Base-by-base conservation (phyloP, 164 flowering plant species). In the Vitis riparia region DNA sequence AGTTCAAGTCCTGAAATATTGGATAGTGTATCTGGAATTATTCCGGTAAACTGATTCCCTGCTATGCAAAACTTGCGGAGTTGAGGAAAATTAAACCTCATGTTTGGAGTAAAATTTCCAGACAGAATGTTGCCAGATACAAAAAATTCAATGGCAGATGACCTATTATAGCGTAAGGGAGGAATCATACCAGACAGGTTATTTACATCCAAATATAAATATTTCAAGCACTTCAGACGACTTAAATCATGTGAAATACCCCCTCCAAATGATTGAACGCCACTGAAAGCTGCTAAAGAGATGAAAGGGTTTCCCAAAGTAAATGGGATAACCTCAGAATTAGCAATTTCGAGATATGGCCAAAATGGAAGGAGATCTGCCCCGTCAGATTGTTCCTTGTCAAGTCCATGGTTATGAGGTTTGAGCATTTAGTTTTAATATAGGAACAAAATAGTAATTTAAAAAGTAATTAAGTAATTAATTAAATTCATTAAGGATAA, bases 141-240 rank as follows among this genome's bases (percentile, higher is more conserved):
- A 10, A 56, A 37, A 2, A 82, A 15, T 5, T 0, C 0, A 3
- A 3, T 29, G 0, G 81, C 51, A 0, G 56, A 62, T 0, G 85
- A 79, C 17, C 79, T 29, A 32, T 79, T 84, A 67, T 52, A 81
- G 11, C 77, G 3, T 0, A 73, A 53, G 2, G 56, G 27, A 50
- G 86, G 86, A 29, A 79, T 29, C 16, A 27, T 51, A 62, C 87
- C 82, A 3, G 71, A 67, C 0, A 79, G n/a, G 2, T 16, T 55
- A 19, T 73, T 73, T n/a, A 0, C 62, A 14, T 29, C 66, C 5
- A 68, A 8, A 12, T 19, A 48, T 11, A 80, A 27, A 9, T 12
- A 3, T 15, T 12, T 23, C 19, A 80, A 44, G 16, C 32, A 61
- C 9, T 16, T 5, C 32, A 78, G 5, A 5, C 13, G 52, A 12